phyloP scores from a whole-genome alignment of 805 yeast genomes.

The Teunomyces cretensis region DNA sequence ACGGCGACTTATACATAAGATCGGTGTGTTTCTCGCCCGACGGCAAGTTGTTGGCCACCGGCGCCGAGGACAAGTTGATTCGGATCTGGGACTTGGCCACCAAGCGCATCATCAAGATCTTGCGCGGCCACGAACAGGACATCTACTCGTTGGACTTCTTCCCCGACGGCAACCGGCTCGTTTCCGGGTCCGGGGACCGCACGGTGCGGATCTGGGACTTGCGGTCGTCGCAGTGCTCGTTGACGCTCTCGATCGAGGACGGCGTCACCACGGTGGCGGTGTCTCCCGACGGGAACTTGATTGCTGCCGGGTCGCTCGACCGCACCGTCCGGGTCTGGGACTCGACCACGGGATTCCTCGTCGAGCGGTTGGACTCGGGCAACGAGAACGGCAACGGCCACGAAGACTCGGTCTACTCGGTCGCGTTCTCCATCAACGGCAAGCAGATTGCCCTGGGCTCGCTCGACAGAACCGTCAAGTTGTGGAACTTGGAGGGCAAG shows the following conservation, averaged over 20 bases:
- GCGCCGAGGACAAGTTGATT: constrained; percentile 86
- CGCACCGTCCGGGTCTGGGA: constrained; percentile 97
- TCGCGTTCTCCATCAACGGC: constrained; percentile 89
- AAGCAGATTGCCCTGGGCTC: constrained; percentile 93
- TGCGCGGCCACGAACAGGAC: constrained; percentile 96
- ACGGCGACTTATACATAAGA: constrained; percentile 87
- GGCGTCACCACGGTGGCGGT: constrained; percentile 98
- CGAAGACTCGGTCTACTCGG: constrained; percentile 93
- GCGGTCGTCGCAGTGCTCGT: constrained; percentile 81
- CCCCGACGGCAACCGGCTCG: constrained; percentile 90
- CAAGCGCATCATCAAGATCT: constrained; percentile 77
- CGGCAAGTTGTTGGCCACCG: constrained; percentile 88
- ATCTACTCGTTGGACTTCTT: constrained; percentile 93
- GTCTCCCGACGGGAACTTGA: constrained; percentile 88
- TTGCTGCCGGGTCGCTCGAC: constrained; percentile 96
- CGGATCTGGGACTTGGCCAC: constrained; percentile 94
- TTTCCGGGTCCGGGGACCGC: constrained; percentile 94
- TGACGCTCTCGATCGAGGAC: constrained; percentile 89
- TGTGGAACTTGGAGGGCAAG: constrained; percentile 83
- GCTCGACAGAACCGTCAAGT: constrained; percentile 90
- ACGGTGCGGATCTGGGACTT: constrained; percentile 97
- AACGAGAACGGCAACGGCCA: constrained; percentile 89
- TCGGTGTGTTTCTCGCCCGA: constrained; percentile 97
- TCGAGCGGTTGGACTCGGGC: constrained; percentile 89
- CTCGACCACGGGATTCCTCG: constrained; percentile 84